Evolutionary conservation across 441 rosid genomes (phyloP).

Genomic region (Mallotus repandus): DNA sequence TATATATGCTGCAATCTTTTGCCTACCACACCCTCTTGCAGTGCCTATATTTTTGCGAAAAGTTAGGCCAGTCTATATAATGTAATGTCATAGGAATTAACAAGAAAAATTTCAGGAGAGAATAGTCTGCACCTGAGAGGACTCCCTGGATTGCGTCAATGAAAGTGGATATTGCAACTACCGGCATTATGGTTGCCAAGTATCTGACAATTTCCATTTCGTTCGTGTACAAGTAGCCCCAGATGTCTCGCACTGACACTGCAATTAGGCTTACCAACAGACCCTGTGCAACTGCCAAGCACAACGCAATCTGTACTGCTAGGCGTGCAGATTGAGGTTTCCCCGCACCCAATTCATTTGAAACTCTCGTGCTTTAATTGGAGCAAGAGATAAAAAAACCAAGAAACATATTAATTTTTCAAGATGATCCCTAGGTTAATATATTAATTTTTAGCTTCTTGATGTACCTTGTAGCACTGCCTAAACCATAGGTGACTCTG

Average conservation of each 20-base stretch:
- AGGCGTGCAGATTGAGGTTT: constrained; percentile 37
- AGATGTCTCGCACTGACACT: constrained; percentile 19
- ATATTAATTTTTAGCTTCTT: not conserved
- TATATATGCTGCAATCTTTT: constrained; percentile 45
- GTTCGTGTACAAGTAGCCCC: constrained; percentile 36
- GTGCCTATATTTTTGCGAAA: constrained; percentile 31
- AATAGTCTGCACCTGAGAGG: constrained; percentile 44
- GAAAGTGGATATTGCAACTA: constrained; percentile 45
- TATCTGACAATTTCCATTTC: constrained; percentile 31
- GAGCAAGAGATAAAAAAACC: not conserved
- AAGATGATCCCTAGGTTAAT: too few relatives aligned
- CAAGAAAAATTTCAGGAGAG: too few relatives aligned
- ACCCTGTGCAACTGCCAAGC: constrained; percentile 31
- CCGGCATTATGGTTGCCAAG: constrained; percentile 38
- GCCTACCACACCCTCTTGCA: constrained; percentile 76
- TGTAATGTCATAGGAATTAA: too few relatives aligned
- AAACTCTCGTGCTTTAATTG: constrained; percentile 45
- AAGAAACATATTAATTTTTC: not conserved
- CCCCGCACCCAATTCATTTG: constrained; percentile 60
- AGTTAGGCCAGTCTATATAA: too few relatives aligned
- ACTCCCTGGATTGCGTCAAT: constrained; percentile 58
- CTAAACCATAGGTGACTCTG: constrained; percentile 44
- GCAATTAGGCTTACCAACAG: constrained; percentile 22
- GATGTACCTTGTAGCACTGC: constrained; percentile 47
- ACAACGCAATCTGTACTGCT: constrained; percentile 33